Percentiles rank a stretch among this genome's conserved stretches.
Evolutionary conservation across 805 yeast species (phyloP).

Genomic region (Lachancea sp.): DNA sequence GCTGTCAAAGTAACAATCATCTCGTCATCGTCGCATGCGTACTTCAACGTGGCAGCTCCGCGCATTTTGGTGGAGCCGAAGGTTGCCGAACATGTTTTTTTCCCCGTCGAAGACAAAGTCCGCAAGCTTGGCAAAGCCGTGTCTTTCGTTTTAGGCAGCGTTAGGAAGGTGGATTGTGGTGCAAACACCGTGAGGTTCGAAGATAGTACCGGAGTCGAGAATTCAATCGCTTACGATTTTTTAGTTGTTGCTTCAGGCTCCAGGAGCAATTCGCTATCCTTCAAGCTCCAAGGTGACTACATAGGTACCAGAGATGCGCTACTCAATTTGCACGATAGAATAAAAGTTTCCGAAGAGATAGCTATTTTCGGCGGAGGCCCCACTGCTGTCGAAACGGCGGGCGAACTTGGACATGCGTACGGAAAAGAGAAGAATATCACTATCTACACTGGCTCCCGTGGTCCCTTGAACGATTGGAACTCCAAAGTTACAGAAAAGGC

Average conservation of each 20-base stretch:
- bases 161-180: not conserved
- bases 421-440: not conserved
- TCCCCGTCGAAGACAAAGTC: slow-evolving; percentile 4
- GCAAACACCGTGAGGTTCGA: not conserved
- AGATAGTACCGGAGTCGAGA: not conserved
- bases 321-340: not conserved
- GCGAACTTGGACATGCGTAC: slow-evolving; percentile 3
- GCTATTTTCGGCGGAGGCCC: slow-evolving; percentile 6
- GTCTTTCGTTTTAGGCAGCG: not conserved
- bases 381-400: slow-evolving; percentile 6
- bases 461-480: slow-evolving; percentile 4
- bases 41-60: slow-evolving; percentile 6
- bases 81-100: not conserved
- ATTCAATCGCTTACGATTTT: not conserved
- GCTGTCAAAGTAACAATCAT: slow-evolving; percentile 1
- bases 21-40: slow-evolving; percentile 3
- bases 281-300: slow-evolving; percentile 5
- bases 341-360: not conserved
- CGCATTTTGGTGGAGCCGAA: slow-evolving; percentile 2
- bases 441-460: slow-evolving; percentile 3
- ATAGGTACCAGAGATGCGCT: not conserved
- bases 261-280: slow-evolving; percentile 1
- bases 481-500: slow-evolving; percentile 3
- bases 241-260: slow-evolving; percentile 6
- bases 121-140: not conserved